These are phyloP conservation scores for Ustilago cynodontis DNA, from an alignment of 1,284 basidiomycete species.

Conservation along the genomic window DNA sequence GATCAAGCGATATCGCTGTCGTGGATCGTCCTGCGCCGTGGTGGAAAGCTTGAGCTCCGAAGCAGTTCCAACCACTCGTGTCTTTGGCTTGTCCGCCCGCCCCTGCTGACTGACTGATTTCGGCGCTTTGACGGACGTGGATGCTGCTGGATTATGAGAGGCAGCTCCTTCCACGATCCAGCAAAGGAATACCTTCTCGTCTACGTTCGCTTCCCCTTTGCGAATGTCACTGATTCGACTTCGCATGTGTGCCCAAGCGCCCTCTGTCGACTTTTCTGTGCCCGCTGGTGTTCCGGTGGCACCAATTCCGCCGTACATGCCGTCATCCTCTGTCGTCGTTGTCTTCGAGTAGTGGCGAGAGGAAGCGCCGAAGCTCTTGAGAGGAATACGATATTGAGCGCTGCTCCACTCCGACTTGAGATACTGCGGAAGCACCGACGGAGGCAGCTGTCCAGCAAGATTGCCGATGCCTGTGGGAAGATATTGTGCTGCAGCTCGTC, in stretches of 20 bases:
- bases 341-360: conserved; percentile 26
- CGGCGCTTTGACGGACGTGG: background rate
- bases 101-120: background rate
- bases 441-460: conserved; percentile 51
- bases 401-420: conserved; percentile 61
- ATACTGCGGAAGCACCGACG: conserved; percentile 58
- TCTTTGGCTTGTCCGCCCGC: conserved; percentile 7
- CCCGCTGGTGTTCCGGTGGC: conserved; percentile 12
- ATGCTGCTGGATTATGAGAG: background rate
- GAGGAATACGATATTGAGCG: conserved; percentile 59
- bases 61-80: background rate
- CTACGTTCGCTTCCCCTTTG: conserved; percentile 56
- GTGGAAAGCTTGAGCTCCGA: background rate
- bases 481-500: conserved; percentile 44
- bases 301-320: conserved; percentile 9
- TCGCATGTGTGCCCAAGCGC: conserved; percentile 61
- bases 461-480: conserved; percentile 47
- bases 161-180: conserved; percentile 42
- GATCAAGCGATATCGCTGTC: conserved; percentile 36
- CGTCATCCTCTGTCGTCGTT: conserved; percentile 14
- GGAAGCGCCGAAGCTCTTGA: conserved; percentile 53
- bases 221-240: conserved; percentile 59
- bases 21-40: background rate
- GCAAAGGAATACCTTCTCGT: conserved; percentile 58
- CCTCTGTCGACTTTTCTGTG: conserved; percentile 56